Evolutionary conservation across 2,329 filamentous ascomycete species (phyloP), one percentile per base, ranked within the genome.

Genomic region (Cordyceps militaris): DNA sequence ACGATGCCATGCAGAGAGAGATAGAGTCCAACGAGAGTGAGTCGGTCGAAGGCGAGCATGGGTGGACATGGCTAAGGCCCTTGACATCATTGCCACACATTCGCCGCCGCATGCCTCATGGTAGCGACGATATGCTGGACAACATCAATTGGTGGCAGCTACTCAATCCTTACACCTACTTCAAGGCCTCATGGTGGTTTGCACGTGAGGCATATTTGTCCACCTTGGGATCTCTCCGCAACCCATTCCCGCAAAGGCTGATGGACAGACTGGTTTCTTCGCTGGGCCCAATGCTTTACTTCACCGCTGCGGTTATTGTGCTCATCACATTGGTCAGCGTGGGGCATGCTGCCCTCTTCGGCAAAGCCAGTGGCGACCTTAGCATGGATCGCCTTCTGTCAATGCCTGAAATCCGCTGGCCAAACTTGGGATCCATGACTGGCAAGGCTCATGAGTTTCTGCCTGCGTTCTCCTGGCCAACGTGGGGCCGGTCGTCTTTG

Each of bases 101-200:
- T 26, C 59, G 56, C 44, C 59, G 60, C 0, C 60, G 61, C 32
- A 48, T 26, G 23, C 55, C 48, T 19, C 23, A 60, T 1, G 51
- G 59, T 0, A 58, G 63, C 3, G 56, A 60, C 14, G 61, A 53
- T 14, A n/a, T 14, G 44, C 19, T 24, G 16, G 60, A 47, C 3
- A 60, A 58, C 13, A 51, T 57, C 21, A 58, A 66, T 34, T 67
- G 66, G 62, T 63, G 63, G 61, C 63, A 63, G 19, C 59, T 71
- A 3, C 49, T 71, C 4, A 65, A 71, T 28, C 71, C 70, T 0
- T 61, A 65, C 57, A 71, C 68, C 5, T 72, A 72, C 30, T 6
- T 71, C 1, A 56, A 65, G 19, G 61, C 62, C 4, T 13, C 68
- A 16, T 59, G 58, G 16, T 69, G 66, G 66, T 8, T 65, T 6